phyloP scores from a whole-genome alignment of 2,329 filamentous ascomycete genomes.

The Geosmithia flava region DNA sequence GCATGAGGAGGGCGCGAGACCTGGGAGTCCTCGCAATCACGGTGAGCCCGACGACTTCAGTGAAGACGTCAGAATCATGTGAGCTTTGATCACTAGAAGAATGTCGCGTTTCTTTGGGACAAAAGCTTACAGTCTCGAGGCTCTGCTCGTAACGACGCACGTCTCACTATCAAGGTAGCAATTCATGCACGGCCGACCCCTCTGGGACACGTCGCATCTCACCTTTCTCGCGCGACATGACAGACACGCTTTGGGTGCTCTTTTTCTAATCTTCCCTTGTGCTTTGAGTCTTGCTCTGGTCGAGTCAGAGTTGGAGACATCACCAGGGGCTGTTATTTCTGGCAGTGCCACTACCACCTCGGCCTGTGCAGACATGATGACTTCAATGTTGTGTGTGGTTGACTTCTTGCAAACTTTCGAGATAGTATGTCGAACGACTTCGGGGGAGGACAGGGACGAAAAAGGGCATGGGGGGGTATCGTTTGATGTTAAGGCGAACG shows the following conservation, averaged over 20 bases:
- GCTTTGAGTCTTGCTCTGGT: constrained; percentile 15
- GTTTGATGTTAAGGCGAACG: no score
- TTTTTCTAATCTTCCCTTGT: constrained; percentile 24
- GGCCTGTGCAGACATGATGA: background rate
- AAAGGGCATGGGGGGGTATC: no score
- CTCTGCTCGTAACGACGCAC: constrained; percentile 25
- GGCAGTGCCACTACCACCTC: background rate
- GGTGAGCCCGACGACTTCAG: constrained; percentile 14
- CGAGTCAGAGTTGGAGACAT: constrained; percentile 5
- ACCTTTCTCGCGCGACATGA: constrained; percentile 39
- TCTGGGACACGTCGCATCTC: constrained; percentile 35
- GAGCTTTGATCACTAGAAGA: background rate
- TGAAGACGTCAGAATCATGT: background rate
- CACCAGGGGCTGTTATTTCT: background rate
- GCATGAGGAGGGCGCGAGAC: constrained; percentile 16
- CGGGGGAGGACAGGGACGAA: no score
- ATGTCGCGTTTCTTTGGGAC: background rate
- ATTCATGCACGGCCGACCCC: constrained; percentile 37
- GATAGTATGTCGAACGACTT: no score
- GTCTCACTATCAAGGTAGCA: constrained; percentile 36
- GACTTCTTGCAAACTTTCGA: background rate
- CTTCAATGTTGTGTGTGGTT: no score
- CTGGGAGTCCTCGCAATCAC: constrained; percentile 13
- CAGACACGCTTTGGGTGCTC: constrained; percentile 36
- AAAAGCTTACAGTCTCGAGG: constrained; percentile 22